Conservation (phyloP, 345 rosid species). For the Brassica incana region DNA sequence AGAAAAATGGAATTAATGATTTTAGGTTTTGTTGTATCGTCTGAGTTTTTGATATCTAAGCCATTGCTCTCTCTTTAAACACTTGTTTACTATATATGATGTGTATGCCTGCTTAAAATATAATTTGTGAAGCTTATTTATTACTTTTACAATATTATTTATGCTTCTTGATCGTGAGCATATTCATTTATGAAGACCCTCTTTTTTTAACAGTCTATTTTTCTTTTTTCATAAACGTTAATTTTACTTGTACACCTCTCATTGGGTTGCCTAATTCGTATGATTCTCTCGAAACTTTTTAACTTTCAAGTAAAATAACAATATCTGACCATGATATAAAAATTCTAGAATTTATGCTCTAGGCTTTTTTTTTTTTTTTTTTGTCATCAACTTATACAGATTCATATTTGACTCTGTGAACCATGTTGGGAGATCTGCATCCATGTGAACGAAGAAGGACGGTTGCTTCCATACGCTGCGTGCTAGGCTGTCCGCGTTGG, state of each 20-base stretch:
- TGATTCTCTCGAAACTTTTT: no score
- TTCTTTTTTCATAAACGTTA: neutral
- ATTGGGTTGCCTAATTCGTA: no score
- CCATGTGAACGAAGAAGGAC: no score
- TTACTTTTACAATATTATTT: neutral
- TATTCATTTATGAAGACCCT: slow-evolving; percentile 3
- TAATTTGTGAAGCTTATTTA: slow-evolving; percentile 11
- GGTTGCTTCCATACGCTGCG: no score
- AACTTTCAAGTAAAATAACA: no score
- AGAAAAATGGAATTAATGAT: neutral
- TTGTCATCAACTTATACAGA: no score
- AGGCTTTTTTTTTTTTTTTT: no score
- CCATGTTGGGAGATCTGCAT: no score
- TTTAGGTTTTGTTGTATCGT: slow-evolving; percentile 22
- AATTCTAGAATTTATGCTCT: no score
- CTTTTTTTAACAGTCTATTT: neutral
- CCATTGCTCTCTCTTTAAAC: slow-evolving; percentile 18
- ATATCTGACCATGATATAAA: no score
- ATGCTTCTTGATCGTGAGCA: slow-evolving; percentile 10
- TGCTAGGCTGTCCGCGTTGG: no score
- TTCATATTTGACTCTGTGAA: no score
- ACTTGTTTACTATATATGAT: neutral
- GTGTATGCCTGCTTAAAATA: neutral
- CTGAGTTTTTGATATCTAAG: slow-evolving; percentile 9
- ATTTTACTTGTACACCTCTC: neutral